Evolutionary conservation across 805 yeast genomes (phyloP).

Genomic region (Zygotorulaspora chibaensis): DNA sequence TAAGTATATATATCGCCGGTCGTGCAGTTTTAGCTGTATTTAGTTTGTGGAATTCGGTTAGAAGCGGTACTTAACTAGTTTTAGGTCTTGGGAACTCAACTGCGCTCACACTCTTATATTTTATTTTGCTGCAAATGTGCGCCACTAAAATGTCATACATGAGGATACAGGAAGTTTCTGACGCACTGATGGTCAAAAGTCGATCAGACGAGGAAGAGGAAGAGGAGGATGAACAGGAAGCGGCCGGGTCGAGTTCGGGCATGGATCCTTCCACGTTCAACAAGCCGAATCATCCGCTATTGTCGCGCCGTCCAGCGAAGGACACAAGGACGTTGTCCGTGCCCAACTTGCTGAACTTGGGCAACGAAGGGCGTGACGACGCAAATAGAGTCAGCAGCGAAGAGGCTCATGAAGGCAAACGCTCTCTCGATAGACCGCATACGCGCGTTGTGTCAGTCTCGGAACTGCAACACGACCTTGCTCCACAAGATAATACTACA

Average conservation of each 20-base stretch:
- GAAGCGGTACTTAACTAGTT: too few species aligned
- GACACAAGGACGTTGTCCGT: constrained; percentile 9
- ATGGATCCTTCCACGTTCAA: not conserved
- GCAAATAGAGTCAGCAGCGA: constrained; percentile 2
- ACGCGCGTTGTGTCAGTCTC: too few species aligned
- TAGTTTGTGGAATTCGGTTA: too few species aligned
- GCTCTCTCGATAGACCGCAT: too few species aligned
- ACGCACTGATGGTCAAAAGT: not conserved
- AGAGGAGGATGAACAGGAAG: not conserved
- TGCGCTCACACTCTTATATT: too few species aligned
- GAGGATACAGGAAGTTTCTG: constrained; percentile 5
- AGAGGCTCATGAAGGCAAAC: not conserved
- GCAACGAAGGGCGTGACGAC: constrained; percentile 3
- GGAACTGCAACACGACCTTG: not conserved
- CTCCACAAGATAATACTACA: not conserved
- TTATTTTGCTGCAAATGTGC: constrained; percentile 5
- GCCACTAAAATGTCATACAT: constrained; percentile 12
- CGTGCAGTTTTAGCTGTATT: too few species aligned
- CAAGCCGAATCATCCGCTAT: not conserved
- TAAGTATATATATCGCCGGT: not conserved
- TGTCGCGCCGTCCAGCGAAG: constrained; percentile 7
- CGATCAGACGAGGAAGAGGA: constrained; percentile 1
- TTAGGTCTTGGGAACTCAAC: too few species aligned
- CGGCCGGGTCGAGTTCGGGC: not conserved
- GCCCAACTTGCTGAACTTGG: constrained; percentile 11